Base-by-base conservation (phyloP, 768 basidiomycete species). In the Sarcomyxa edulis region DNA sequence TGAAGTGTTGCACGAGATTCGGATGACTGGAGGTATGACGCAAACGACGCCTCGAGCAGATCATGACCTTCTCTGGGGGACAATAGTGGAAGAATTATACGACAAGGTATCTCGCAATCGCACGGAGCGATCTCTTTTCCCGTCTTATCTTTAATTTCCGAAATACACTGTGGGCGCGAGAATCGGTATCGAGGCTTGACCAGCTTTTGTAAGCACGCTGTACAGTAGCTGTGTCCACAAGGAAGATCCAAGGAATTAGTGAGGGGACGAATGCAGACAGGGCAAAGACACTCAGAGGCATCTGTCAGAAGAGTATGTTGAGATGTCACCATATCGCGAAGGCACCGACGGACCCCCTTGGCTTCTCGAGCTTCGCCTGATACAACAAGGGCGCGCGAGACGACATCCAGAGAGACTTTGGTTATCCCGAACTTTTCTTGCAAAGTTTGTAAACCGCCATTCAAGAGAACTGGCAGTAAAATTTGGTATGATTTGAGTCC, bases 171-270 rank as follows among this genome's bases (percentile, higher is more conserved):
- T 14, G 67, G 49, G 5, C 54, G 52, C 26, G 49, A 48, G 16
- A 55, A 52, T 37, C 44, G 14, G 10, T 54, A 55, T 5, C 55
- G 48, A 15, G 59, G 52, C 11, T 56, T 47, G 60, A 55, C 25
- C 48, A 68, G 63, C 40, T 67, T 59, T 44, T 64, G 58, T 35
- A 80, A 58, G 52, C 78, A 81, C 7, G 52, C 23, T 20, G 45
- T 58, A 55, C 79, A 80, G 50, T 78, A 79, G 16, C 48, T 46
- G 51, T 81, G 78, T 12, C 62, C 61, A 51, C 79, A 81, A 19
- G 55, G 53, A 43, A 74, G 48, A 39, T 49, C 51, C 46, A 65
- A 48, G 2, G 62, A 50, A n/a, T 60, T 48, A 11, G 46, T 47
- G 9, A 66, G 51, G n/a, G 39, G 44, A 22, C 58, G 56, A 27